Evolutionary conservation across 78 protist species (phyloP).

Genomic region (Fonticula alba): DNA sequence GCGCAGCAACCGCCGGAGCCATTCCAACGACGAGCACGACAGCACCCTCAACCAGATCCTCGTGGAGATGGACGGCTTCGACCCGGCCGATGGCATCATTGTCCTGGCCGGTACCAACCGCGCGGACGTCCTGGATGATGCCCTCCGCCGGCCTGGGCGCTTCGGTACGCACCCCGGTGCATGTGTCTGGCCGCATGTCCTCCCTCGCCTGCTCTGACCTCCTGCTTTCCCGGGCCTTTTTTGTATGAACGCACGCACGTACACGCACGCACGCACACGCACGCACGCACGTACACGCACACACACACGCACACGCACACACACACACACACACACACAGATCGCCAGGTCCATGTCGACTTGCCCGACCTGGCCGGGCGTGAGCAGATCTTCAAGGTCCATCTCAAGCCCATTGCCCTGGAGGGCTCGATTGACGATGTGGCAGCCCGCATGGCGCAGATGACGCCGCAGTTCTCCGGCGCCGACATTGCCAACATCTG

Average conservation of each 20-base stretch:
- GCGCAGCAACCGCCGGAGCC: slow-evolving; percentile 73
- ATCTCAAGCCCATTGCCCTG: slow-evolving; percentile 36
- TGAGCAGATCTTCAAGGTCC: slow-evolving; percentile 72
- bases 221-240: no score
- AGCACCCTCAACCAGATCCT: slow-evolving; percentile 91
- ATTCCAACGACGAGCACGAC: slow-evolving; percentile 80
- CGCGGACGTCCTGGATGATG: slow-evolving; percentile 61
- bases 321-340: no score
- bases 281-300: no score
- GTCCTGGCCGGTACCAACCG: slow-evolving; percentile 68
- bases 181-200: no score
- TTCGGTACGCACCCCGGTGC: no score
- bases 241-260: no score
- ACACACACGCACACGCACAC: no score
- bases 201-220: no score
- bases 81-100: slow-evolving; percentile 12
- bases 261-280: no score
- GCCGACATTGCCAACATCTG: slow-evolving; percentile 89
- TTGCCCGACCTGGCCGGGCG: slow-evolving; percentile 77
- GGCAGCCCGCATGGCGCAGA: slow-evolving; percentile 13
- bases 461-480: slow-evolving; percentile 74
- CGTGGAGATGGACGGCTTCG: slow-evolving; percentile 93
- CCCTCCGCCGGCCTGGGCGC: slow-evolving; percentile 64
- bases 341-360: slow-evolving; percentile 65
- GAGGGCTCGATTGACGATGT: no score